A percentile compares a stretch with the other conserved stretches of the same genome.
Evolutionary conservation across 1,284 basidiomycete species (phyloP).

Genomic region (Ganoderma multipileum): DNA sequence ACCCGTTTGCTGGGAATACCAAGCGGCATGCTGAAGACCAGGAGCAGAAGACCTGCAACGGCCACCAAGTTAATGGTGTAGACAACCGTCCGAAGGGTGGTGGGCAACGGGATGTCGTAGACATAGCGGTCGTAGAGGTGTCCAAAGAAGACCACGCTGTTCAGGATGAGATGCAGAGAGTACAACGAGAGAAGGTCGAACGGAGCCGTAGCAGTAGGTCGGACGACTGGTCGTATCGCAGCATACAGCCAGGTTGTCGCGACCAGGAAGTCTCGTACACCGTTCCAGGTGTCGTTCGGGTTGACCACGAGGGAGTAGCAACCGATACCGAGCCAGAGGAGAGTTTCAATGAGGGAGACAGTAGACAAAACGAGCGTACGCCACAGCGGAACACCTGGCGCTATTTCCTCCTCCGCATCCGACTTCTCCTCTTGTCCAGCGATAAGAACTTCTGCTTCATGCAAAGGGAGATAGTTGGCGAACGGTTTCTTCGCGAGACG

Average conservation of each 20-base stretch:
- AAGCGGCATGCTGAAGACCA: constrained; percentile 64
- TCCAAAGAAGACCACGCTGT: constrained; percentile 54
- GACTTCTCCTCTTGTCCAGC: constrained; percentile 34
- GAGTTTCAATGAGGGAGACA: constrained; percentile 54
- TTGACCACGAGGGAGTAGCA: constrained; percentile 48
- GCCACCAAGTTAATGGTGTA: constrained; percentile 52
- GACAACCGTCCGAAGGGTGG: constrained; percentile 38
- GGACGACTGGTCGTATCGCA: constrained; percentile 47
- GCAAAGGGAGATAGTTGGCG: constrained; percentile 57
- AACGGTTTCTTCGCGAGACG: constrained; percentile 47
- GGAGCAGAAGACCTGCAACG: constrained; percentile 46
- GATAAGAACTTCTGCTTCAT: constrained; percentile 63
- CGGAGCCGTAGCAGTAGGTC: constrained; percentile 53
- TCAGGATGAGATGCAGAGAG: constrained; percentile 48
- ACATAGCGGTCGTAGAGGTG: constrained; percentile 54
- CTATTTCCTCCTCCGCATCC: constrained; percentile 21
- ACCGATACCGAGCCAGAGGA: constrained; percentile 58
- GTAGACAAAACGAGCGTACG: constrained; percentile 58
- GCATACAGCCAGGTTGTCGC: constrained; percentile 66
- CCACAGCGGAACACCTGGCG: constrained; percentile 54
- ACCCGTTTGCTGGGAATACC: constrained; percentile 57
- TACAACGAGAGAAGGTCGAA: constrained; percentile 62
- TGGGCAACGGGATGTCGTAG: constrained; percentile 46
- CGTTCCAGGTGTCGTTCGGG: constrained; percentile 37
- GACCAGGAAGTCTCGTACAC: constrained; percentile 47